These are phyloP conservation scores for Quercus bicolor DNA, from an alignment of 306 rosid species.

Conservation along the genomic window DNA sequence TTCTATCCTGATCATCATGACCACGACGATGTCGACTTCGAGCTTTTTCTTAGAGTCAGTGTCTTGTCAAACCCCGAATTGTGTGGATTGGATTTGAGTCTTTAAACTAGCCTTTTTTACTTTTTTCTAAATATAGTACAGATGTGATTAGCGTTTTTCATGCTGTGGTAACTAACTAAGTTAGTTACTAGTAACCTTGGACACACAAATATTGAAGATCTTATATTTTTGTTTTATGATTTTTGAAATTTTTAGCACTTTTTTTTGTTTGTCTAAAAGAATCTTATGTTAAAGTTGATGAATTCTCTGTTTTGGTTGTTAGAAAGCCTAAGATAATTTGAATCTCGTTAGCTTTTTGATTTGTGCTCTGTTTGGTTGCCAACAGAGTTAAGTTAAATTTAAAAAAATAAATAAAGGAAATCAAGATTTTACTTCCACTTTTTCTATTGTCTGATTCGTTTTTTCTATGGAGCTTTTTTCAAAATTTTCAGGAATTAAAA, in stretches of 20 bases:
- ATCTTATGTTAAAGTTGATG: neutral
- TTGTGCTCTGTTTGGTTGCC: neutral
- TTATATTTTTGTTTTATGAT: neutral
- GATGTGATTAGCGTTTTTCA: too few species aligned
- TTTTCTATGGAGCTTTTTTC: neutral
- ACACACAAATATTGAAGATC: too few species aligned
- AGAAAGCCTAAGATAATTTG: neutral
- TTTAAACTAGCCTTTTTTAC: too few species aligned
- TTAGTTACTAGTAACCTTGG: too few species aligned
- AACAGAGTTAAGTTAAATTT: too few species aligned
- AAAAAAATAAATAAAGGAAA: neutral
- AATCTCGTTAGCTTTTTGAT: neutral
- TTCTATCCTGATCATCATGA: constrained; percentile 52
- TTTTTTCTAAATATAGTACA: too few species aligned
- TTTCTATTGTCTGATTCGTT: neutral
- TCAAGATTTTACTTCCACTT: neutral
- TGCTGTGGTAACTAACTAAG: too few species aligned
- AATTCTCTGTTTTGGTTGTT: neutral
- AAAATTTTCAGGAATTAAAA: neutral
- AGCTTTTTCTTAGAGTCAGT: constrained; percentile 80
- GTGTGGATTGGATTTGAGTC: too few species aligned
- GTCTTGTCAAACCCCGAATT: neutral
- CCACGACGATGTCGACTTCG: constrained; percentile 66
- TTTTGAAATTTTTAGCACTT: neutral
- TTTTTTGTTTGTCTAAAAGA: neutral